Conservation (phyloP, 2,329 filamentous ascomycete genomes). For the Zarea fungicola region DNA sequence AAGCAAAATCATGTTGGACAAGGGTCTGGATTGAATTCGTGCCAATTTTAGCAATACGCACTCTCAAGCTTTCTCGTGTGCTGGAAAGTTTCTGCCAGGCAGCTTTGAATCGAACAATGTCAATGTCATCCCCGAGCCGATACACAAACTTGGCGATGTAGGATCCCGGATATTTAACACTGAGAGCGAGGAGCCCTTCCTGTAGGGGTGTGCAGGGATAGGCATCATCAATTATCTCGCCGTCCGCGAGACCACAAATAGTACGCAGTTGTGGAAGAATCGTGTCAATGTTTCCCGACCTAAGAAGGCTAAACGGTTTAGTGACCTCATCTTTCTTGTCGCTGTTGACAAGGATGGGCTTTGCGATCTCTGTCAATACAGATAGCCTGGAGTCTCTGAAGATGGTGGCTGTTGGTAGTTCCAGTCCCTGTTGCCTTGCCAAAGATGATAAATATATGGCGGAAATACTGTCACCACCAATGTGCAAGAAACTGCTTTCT, state of each 20-base stretch:
- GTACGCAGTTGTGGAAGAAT: background rate
- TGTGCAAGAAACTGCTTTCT: conserved; percentile 12
- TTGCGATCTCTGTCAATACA: conserved; percentile 2
- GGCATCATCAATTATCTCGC: conserved; percentile 8
- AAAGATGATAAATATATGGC: conserved; percentile 14
- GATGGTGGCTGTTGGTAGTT: conserved; percentile 9
- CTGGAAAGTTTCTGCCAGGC: conserved; percentile 19
- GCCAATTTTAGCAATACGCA: conserved; percentile 13
- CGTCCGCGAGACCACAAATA: background rate
- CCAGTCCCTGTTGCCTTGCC: conserved; percentile 4
- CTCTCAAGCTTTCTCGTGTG: conserved; percentile 10
- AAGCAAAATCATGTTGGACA: conserved; percentile 10
- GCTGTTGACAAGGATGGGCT: background rate
- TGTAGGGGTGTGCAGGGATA: conserved; percentile 13
- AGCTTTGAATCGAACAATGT: conserved; percentile 20
- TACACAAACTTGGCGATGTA: conserved; percentile 28
- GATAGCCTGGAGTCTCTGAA: conserved; percentile 13
- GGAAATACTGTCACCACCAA: conserved; percentile 16
- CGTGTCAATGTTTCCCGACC: background rate
- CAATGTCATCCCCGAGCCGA: conserved; percentile 16
- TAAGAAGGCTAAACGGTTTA: background rate
- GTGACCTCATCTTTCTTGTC: background rate
- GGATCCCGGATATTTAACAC: conserved; percentile 24
- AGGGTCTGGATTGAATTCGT: conserved; percentile 9
- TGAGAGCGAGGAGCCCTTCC: conserved; percentile 29